Base-by-base conservation (phyloP, 176 grass and related monocot species). In the Leersia perrieri region DNA sequence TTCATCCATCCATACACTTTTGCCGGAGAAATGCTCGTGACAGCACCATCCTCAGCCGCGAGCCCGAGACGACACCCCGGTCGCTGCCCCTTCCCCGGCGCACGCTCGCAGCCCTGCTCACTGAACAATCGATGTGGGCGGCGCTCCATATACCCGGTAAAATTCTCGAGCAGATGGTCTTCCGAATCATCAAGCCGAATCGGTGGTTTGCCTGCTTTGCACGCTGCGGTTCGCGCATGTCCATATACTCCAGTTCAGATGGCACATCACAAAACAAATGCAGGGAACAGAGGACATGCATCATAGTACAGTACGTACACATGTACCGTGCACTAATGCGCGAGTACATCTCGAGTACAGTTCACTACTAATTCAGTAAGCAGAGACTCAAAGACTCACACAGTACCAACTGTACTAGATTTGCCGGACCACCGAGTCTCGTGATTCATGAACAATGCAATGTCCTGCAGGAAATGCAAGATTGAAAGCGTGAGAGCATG, bases 171-270 rank as follows among this genome's bases (percentile, higher is more conserved):
- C 73, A 8, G 23, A 39, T 39, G 33, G 33, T 25, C 33, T 75
- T 36, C 33, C 0, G 23, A 63, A 31, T 64, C 58, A 30, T 23
- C 38, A 22, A 31, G 36, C 60, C 39, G 36, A 68, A 58, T 58
- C 7, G 53, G 53, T 58, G n/a, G 49, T 16, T n/a, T n/a, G n/a
- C 22, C 22, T 58, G 53, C 7, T 3, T 25, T 58, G 53, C n/a
- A 23, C 20, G 53, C 20, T 23, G 53, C 51, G 22, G 7, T 10
- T 84, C 75, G 79, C 22, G 66, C 66, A 16, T 58, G 11, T 11
- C 22, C 3, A n/a, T n/a, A n/a, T n/a, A n/a, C n/a, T 25, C 8
- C n/a, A n/a, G 86, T 68, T 88, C 61, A 68, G 60, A 88, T 63
- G 69, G 75, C 69, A 62, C 61, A 51, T 84, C 80, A 15, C 28